A percentile compares a stretch with the other conserved stretches of the same genome.
Evolutionary conservation across 2,329 filamentous ascomycete genomes (phyloP).

Genomic region (Fusarium sp.): DNA sequence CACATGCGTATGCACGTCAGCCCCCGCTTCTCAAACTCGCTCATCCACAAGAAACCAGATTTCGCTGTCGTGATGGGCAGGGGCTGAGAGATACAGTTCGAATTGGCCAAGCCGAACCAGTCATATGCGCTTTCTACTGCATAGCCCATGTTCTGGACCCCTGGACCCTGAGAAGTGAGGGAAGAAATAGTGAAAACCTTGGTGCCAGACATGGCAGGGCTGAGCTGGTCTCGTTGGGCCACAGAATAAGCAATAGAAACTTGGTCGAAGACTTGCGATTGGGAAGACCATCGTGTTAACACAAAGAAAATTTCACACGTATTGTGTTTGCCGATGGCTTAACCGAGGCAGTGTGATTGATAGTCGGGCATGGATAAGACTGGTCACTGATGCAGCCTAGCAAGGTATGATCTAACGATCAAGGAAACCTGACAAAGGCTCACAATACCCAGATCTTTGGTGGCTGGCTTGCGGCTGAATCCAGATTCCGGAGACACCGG

Average conservation of each 20-base stretch:
- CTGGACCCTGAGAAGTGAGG: constrained; percentile 40
- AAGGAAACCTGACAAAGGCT: neutral
- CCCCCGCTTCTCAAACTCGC: constrained; percentile 29
- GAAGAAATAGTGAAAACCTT: constrained; percentile 6
- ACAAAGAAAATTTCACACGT: constrained; percentile 8
- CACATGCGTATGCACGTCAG: constrained; percentile 49
- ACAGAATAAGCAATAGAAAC: constrained; percentile 21
- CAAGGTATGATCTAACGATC: neutral
- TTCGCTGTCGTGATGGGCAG: constrained; percentile 31
- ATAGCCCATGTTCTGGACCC: constrained; percentile 33
- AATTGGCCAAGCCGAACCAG: constrained; percentile 16
- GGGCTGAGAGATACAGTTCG: constrained; percentile 16
- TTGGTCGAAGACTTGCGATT: constrained; percentile 17
- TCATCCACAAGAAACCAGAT: constrained; percentile 46
- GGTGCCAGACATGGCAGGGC: constrained; percentile 36
- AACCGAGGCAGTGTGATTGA: neutral
- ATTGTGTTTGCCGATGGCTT: neutral
- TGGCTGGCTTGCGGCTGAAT: neutral
- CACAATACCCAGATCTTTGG: neutral
- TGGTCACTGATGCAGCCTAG: neutral
- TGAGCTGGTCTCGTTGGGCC: constrained; percentile 38
- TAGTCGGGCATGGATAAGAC: neutral
- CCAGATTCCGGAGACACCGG: neutral
- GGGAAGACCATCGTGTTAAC: constrained; percentile 7
- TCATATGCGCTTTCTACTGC: constrained; percentile 15